Evolutionary conservation across 805 yeast species (phyloP).

Genomic region (Saccharomycopsis sp.): DNA sequence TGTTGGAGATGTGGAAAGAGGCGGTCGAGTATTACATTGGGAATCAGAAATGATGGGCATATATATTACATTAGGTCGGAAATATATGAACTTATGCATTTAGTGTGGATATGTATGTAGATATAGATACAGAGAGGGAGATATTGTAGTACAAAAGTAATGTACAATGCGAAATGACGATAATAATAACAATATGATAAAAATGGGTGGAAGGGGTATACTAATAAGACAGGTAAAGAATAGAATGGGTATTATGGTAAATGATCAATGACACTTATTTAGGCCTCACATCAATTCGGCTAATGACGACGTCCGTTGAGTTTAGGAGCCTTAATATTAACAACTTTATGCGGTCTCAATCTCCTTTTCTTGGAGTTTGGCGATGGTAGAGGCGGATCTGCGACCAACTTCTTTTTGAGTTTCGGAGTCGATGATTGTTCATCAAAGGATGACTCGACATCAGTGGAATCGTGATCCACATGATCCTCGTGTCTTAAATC

Average conservation of each 20-base stretch:
- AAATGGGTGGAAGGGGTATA: neutral
- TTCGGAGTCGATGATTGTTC: neutral
- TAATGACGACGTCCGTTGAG: neutral
- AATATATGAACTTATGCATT: too few species aligned
- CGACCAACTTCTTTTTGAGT: neutral
- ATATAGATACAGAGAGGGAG: too few species aligned
- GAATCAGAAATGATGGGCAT: too few species aligned
- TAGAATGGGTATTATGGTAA: neutral
- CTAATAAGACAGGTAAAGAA: neutral
- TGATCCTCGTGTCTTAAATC: constrained; percentile 3
- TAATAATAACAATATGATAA: too few species aligned
- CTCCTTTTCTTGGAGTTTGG: neutral
- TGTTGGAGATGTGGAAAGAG: constrained; percentile 10
- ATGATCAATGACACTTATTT: too few species aligned
- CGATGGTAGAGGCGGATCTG: neutral
- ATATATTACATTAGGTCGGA: too few species aligned
- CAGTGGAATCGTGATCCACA: neutral
- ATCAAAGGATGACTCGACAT: neutral
- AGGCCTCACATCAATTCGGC: neutral
- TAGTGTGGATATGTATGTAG: too few species aligned
- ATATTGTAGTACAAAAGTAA: neutral
- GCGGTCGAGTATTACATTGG: constrained; percentile 2
- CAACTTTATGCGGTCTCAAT: neutral
- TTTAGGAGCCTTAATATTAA: neutral
- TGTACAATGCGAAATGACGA: neutral